A percentile compares a stretch with the other conserved stretches of the same genome.
Evolutionary conservation across 1,284 basidiomycete genomes (phyloP).

Genomic region (Sphaerobolus stellatus): DNA sequence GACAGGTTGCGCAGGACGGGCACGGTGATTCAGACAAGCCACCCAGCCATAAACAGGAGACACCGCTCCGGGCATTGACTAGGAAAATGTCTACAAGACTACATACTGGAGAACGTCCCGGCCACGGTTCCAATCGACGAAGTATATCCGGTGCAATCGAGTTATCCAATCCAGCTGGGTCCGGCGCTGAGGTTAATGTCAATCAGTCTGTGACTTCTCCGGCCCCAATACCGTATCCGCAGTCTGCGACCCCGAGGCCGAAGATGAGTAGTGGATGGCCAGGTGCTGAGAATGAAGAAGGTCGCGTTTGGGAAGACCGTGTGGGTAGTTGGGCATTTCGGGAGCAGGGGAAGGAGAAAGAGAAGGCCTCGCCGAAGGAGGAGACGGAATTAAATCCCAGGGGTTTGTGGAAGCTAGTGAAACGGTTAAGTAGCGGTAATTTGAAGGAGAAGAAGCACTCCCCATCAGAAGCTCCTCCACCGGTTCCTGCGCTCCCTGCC

Average conservation of each 20-base stretch:
- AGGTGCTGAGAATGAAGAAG: slow-evolving; percentile 16
- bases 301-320: slow-evolving; percentile 8
- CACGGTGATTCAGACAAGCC: no score
- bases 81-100: no score
- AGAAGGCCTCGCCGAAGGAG: slow-evolving; percentile 25
- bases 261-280: slow-evolving; percentile 5
- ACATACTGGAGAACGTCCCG: no score
- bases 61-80: no score
- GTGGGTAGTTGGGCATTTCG: neutral
- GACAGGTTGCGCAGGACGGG: no score
- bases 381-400: slow-evolving; percentile 38
- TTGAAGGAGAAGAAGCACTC: slow-evolving; percentile 55
- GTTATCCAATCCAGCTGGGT: neutral
- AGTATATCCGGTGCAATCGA: neutral
- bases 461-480: slow-evolving; percentile 39
- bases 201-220: slow-evolving; percentile 21
- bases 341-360: slow-evolving; percentile 25
- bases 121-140: no score
- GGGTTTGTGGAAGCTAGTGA: slow-evolving; percentile 66
- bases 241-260: slow-evolving; percentile 22
- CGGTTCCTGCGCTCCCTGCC: slow-evolving; percentile 60
- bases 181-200: slow-evolving; percentile 17
- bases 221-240: no score
- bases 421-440: slow-evolving; percentile 63
- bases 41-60: no score